These are phyloP conservation scores for Solanum pinnatisectum DNA, from an alignment of 257 asterid genomes.

Conservation along the genomic window DNA sequence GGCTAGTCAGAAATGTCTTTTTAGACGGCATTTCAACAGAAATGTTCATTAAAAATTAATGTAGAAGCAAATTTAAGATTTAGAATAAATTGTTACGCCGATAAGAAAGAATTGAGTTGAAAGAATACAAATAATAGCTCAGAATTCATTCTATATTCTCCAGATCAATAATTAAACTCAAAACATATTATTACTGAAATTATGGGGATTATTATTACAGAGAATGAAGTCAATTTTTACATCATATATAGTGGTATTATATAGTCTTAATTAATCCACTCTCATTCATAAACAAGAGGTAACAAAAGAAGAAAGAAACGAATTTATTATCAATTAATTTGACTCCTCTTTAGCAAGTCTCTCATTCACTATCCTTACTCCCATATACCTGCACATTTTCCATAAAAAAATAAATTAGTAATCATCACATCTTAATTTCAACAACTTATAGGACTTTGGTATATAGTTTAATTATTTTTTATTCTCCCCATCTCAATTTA, in stretches of 20 bases:
- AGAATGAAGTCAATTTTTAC: not conserved
- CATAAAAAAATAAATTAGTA: not conserved
- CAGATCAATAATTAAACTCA: not conserved
- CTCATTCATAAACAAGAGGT: not conserved
- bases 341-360: slow-evolving; percentile 27
- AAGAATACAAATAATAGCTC: not conserved
- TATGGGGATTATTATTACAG: not conserved
- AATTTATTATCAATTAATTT: not conserved
- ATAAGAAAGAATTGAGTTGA: not conserved
- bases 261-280: not conserved
- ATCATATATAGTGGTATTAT: not conserved
- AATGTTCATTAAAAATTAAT: too few species aligned
- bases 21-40: too few species aligned
- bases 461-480: not conserved
- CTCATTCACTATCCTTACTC: slow-evolving; percentile 43
- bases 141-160: not conserved
- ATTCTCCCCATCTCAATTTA: not conserved
- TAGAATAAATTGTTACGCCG: too few species aligned
- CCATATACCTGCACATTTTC: slow-evolving; percentile 55
- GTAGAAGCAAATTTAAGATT: too few species aligned
- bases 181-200: not conserved
- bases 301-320: too few species aligned
- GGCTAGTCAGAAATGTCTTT: too few species aligned
- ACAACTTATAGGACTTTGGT: not conserved
- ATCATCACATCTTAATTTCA: not conserved